Conservation (phyloP, 2,329 filamentous ascomycete genomes). For the Drechslerella dactyloides region DNA sequence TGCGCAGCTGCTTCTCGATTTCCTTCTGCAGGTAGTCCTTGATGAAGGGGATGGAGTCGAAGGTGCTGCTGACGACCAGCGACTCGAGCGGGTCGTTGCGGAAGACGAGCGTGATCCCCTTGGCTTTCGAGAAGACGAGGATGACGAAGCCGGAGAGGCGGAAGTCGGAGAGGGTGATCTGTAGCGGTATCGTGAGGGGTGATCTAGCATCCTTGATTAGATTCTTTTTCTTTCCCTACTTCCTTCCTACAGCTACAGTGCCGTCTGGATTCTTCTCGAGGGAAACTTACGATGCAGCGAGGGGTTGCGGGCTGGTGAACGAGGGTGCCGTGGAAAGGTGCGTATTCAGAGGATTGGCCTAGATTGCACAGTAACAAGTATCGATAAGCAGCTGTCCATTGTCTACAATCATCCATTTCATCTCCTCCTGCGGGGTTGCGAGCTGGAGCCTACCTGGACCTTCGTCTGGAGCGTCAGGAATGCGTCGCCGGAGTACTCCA, state of each 20-base stretch:
- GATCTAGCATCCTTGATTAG: slow-evolving; percentile 61
- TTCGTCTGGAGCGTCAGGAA: slow-evolving; percentile 93
- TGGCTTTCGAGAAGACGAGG: slow-evolving; percentile 94
- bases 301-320: slow-evolving; percentile 89
- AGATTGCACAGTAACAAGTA: too few species aligned
- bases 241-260: not conserved
- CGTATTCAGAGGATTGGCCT: slow-evolving; percentile 95
- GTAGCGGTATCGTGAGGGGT: slow-evolving; percentile 93
- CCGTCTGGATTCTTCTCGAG: not conserved
- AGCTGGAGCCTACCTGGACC: slow-evolving; percentile 73
- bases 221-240: slow-evolving; percentile 4
- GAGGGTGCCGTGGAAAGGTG: slow-evolving; percentile 88
- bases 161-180: slow-evolving; percentile 94
- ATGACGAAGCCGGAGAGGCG: slow-evolving; percentile 97
- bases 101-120: slow-evolving; percentile 94
- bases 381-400: slow-evolving; percentile 9
- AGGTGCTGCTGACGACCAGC: slow-evolving; percentile 96
- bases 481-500: slow-evolving; percentile 95
- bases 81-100: slow-evolving; percentile 97
- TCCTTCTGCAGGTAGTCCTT: slow-evolving; percentile 95
- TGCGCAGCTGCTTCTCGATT: slow-evolving; percentile 89
- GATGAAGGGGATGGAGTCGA: slow-evolving; percentile 98
- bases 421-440: slow-evolving; percentile 23
- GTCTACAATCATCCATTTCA: not conserved
- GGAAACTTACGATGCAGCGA: slow-evolving; percentile 73